Evolutionary conservation across 2,329 filamentous ascomycete genomes (phyloP).

Genomic region (Dactylellina leptospora): DNA sequence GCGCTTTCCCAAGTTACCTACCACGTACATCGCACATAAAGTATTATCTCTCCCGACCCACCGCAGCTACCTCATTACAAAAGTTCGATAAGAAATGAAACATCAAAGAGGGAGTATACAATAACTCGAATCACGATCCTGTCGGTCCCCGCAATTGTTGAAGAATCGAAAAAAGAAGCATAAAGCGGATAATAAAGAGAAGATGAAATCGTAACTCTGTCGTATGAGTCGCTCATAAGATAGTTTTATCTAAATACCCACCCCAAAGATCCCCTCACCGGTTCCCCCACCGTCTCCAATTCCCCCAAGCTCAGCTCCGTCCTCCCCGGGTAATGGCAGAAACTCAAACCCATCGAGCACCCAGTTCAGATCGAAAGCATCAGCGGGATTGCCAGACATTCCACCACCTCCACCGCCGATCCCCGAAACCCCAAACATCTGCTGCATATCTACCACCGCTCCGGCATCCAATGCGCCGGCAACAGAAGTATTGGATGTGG

Average conservation of each 20-base stretch:
- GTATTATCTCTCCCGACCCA: background rate
- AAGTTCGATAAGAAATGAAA: background rate
- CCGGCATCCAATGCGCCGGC: conserved; percentile 18
- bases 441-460: conserved; percentile 39
- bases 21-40: too few relatives aligned
- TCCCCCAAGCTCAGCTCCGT: conserved; percentile 30
- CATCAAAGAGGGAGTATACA: background rate
- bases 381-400: conserved; percentile 7
- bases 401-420: conserved; percentile 9
- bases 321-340: conserved; percentile 37
- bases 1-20: background rate
- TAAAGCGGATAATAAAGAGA: too few relatives aligned
- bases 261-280: conserved; percentile 33
- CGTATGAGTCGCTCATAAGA: too few relatives aligned
- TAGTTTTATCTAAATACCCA: conserved; percentile 42
- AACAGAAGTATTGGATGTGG: conserved; percentile 34
- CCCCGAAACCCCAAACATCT: conserved; percentile 37
- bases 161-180: background rate
- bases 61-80: background rate
- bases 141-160: conserved; percentile 5
- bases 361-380: conserved; percentile 48
- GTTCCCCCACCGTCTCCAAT: conserved; percentile 1
- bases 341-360: conserved; percentile 51
- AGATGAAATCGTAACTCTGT: too few relatives aligned
- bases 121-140: conserved; percentile 7